These are phyloP conservation scores for Starmera quercuum DNA, from an alignment of 805 yeast species.

Conservation along the genomic window DNA sequence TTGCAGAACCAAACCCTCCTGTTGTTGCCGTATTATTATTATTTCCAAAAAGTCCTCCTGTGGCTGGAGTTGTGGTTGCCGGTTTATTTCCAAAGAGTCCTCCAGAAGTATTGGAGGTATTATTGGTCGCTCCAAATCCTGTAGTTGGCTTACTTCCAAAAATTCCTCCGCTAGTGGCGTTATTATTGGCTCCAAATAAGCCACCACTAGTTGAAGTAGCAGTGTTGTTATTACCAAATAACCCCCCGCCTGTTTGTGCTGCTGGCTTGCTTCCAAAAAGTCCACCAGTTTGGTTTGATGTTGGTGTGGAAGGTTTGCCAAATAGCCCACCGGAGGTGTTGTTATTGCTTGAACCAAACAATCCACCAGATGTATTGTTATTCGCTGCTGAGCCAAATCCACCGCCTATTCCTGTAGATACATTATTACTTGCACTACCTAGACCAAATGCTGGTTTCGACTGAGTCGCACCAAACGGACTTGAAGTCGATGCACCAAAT, in stretches of 20 bases:
- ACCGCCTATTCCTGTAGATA: slow-evolving; percentile 25
- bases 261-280: slow-evolving; percentile 30
- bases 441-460: slow-evolving; percentile 26
- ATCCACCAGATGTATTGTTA: slow-evolving; percentile 10
- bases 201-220: slow-evolving; percentile 17
- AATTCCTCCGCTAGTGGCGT: slow-evolving; percentile 26
- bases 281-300: slow-evolving; percentile 13
- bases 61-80: slow-evolving; percentile 22
- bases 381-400: slow-evolving; percentile 10
- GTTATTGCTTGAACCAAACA: slow-evolving; percentile 13
- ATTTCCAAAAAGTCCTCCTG: slow-evolving; percentile 32
- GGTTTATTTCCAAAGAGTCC: slow-evolving; percentile 29
- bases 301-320: slow-evolving; percentile 14
- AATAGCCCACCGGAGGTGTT: slow-evolving; percentile 14
- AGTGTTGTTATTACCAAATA: slow-evolving; percentile 25
- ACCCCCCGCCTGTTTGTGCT: slow-evolving; percentile 23
- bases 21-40: slow-evolving; percentile 12
- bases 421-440: slow-evolving; percentile 18
- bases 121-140: slow-evolving; percentile 1
- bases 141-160: slow-evolving; percentile 22
- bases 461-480: slow-evolving; percentile 18
- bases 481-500: slow-evolving; percentile 19
- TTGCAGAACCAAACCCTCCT: slow-evolving; percentile 30
- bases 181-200: slow-evolving; percentile 25
- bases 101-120: slow-evolving; percentile 19